Base-by-base conservation (phyloP, 768 basidiomycete genomes). In the Pisolithus microcarpus region DNA sequence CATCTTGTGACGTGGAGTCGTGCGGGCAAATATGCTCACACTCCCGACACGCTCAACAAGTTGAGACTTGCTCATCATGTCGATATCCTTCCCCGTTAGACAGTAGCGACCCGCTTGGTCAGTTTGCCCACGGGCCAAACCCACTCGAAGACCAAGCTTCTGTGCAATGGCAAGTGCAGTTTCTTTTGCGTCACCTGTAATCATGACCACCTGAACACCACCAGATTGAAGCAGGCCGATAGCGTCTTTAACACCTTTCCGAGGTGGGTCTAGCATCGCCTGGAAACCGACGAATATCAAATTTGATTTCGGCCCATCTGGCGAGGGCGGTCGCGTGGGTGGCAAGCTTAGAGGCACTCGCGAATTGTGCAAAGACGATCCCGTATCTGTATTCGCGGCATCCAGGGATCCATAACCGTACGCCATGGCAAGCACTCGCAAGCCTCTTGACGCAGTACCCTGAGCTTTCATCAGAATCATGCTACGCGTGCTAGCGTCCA, bases 1-100 rank as follows among this genome's bases (percentile, higher is more conserved):
- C 91, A 98, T 94, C 74, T 98, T 98, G 67, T 97, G 95, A 65
- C 87, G 81, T 53, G 94, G 94, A 46, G 94, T 96, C 67, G 93
- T 95, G 61, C 95, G 74, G 56, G 94, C 95, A 72, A 95, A 97
- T 46, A 98, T 91, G 50, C 81, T 87, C 21, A 95, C 81, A 21
- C 70, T 75, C 6, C 84, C 90, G 19, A 96, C 87, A 50, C 85
- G 69, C 62, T 95, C 93, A 67, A 78, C 74, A 62, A 97, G 68
- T 70, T 96, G 91, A 43, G 73, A 75, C 67, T 85, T 85, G 55
- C 66, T 84, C 80, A 98, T 79, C 66, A 78, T 73, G 67, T 98
- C 94, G 57, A 98, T 85, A 50, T 84, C 85, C 61, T 80, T 80
- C 23, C 91, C 91, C 4, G 88, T 88, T 70, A 93, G 69, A 56